phyloP scores from a whole-genome alignment of 805 yeast genomes.

The Lachancea cidri region DNA sequence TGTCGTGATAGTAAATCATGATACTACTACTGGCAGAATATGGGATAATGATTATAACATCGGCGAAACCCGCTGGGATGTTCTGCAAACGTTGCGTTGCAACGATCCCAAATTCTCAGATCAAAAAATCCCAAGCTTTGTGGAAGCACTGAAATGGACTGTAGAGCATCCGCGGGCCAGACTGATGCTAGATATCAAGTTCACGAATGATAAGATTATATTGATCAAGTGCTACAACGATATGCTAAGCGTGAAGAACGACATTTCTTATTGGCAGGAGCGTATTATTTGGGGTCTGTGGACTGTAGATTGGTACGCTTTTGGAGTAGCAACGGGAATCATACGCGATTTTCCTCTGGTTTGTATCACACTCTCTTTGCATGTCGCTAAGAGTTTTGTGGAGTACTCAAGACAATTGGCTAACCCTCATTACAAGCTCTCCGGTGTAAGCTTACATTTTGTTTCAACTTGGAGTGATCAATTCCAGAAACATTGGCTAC shows the following conservation, averaged over 20 bases:
- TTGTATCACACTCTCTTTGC: conserved; percentile 34
- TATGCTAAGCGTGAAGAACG: conserved; percentile 36
- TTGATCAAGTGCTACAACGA: conserved; percentile 36
- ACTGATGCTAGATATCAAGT: conserved; percentile 50
- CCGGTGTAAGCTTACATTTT: conserved; percentile 48
- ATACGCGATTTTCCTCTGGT: conserved; percentile 35
- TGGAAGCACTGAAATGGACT: conserved; percentile 38
- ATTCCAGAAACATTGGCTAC: conserved; percentile 30
- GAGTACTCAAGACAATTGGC: conserved; percentile 36
- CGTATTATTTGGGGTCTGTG: conserved; percentile 49
- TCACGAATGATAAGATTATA: conserved; percentile 40
- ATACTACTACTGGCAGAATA: conserved; percentile 44
- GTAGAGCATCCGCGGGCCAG: conserved; percentile 30
- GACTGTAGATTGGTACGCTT: conserved; percentile 42
- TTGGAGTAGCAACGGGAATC: conserved; percentile 36
- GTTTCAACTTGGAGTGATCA: conserved; percentile 42
- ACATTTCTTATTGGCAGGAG: conserved; percentile 40
- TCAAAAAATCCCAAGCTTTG: conserved; percentile 39
- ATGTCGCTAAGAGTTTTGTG: conserved; percentile 30
- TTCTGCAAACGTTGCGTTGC: conserved; percentile 33
- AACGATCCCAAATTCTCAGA: conserved; percentile 30
- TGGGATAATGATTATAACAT: conserved; percentile 39
- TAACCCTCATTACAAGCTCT: conserved; percentile 43
- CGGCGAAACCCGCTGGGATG: conserved; percentile 33
- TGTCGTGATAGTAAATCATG: conserved; percentile 52